phyloP scores from a whole-genome alignment of 108 stramenopile genomes.

The Cylindrotheca fusiformis region DNA sequence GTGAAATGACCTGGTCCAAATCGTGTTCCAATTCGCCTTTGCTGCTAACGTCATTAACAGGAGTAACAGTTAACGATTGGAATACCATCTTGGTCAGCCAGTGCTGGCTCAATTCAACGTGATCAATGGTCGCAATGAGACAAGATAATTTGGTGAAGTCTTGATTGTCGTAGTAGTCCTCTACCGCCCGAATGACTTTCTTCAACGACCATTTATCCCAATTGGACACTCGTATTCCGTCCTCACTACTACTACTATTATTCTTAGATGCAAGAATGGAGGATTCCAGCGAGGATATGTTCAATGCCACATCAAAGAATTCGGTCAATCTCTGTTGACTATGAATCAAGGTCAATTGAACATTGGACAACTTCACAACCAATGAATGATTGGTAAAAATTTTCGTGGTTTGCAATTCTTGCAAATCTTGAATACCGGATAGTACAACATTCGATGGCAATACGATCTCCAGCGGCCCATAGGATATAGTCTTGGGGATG shows the following conservation, averaged over 20 bases:
- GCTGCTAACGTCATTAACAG: not conserved
- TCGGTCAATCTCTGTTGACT: conserved; percentile 26
- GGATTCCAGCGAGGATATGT: conserved; percentile 36
- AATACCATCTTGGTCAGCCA: conserved; percentile 7
- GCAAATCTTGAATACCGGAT: too few species aligned
- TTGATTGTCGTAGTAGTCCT: conserved; percentile 3
- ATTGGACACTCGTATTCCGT: conserved; percentile 28
- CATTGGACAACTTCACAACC: conserved; percentile 17
- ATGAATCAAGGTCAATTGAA: conserved; percentile 15
- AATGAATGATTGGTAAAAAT: not conserved
- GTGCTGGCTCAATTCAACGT: conserved; percentile 4
- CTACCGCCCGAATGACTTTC: conserved; percentile 31
- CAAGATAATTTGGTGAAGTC: conserved; percentile 9
- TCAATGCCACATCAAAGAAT: conserved; percentile 48
- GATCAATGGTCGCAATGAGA: conserved; percentile 16
- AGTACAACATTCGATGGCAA: too few species aligned
- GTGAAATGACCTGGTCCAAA: conserved; percentile 54
- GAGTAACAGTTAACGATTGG: conserved; percentile 13
- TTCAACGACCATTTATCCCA: conserved; percentile 37
- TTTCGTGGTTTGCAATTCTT: too few species aligned
- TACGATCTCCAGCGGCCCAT: too few species aligned
- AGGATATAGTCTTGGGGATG: too few species aligned
- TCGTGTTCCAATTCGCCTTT: conserved; percentile 40
- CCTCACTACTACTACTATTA: conserved; percentile 21
- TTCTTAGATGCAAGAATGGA: too few species aligned